These are phyloP conservation scores for Globisporangium solare DNA, from an alignment of 352 stramenopile species.

Conservation along the genomic window DNA sequence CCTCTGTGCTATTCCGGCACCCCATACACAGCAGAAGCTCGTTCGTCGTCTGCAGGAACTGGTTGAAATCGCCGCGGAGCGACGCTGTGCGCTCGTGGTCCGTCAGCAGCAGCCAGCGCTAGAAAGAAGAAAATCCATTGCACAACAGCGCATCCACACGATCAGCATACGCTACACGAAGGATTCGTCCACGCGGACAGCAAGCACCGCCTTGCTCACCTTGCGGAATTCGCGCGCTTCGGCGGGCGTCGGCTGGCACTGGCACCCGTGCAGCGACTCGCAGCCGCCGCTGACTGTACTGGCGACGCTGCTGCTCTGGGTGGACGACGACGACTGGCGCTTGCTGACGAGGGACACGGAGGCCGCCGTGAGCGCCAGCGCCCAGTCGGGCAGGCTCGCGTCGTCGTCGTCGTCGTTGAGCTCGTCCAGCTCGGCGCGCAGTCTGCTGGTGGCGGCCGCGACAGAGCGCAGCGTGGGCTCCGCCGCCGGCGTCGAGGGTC, in stretches of 20 bases:
- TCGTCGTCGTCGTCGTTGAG: constrained; percentile 6
- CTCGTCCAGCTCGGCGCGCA: neutral
- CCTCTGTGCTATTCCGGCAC: constrained; percentile 74
- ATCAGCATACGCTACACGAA: neutral
- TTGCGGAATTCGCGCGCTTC: constrained; percentile 82
- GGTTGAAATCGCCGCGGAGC: constrained; percentile 50
- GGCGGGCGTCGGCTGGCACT: constrained; percentile 61
- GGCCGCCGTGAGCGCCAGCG: constrained; percentile 1
- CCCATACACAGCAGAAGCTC: constrained; percentile 73
- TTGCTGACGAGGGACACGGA: constrained; percentile 8
- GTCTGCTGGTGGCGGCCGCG: neutral
- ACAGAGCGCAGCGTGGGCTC: neutral
- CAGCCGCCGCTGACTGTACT: neutral
- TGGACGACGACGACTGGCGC: neutral
- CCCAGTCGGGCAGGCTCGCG: constrained; percentile 3
- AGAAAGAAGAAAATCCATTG: constrained; percentile 2
- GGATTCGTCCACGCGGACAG: neutral
- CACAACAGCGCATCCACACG: neutral
- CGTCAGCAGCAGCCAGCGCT: constrained; percentile 79
- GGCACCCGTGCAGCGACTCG: constrained; percentile 25
- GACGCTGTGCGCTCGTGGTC: constrained; percentile 67
- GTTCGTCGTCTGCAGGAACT: constrained; percentile 69
- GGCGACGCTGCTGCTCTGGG: constrained; percentile 11
- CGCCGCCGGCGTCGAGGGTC: neutral
- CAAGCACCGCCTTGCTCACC: constrained; percentile 21